A percentile compares a stretch with the other conserved stretches of the same genome.
phyloP scores from a whole-genome alignment of 495 filamentous ascomycete genomes.

The Viridothelium virens region DNA sequence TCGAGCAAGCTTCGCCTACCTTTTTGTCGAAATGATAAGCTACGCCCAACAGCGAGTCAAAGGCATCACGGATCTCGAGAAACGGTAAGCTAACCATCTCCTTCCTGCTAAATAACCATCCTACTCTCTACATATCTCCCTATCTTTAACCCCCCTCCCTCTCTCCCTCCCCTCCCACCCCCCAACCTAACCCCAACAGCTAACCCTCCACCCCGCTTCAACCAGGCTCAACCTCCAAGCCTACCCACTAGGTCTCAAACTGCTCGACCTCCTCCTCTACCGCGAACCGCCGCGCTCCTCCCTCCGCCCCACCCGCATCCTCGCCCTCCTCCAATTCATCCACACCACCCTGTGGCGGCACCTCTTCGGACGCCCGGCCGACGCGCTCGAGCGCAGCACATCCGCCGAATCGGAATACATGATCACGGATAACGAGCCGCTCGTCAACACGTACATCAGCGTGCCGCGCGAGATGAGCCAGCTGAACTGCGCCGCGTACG shows the following conservation, averaged over 20 bases:
- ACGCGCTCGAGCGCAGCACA: constrained; percentile 80
- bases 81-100: constrained; percentile 47
- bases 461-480: constrained; percentile 92
- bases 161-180: background rate
- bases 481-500: constrained; percentile 92
- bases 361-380: constrained; percentile 82
- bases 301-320: constrained; percentile 75
- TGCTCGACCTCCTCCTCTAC: constrained; percentile 90
- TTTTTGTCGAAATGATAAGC: constrained; percentile 94
- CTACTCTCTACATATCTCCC: constrained; percentile 3
- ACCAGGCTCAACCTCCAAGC: constrained; percentile 87
- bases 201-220: constrained; percentile 8
- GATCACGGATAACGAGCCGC: constrained; percentile 93
- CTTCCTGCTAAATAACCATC: background rate
- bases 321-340: constrained; percentile 89
- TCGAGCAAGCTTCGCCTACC: constrained; percentile 85
- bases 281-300: constrained; percentile 60
- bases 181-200: background rate
- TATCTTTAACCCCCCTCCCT: background rate
- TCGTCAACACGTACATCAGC: constrained; percentile 87
- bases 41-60: constrained; percentile 88
- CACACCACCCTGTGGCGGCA: constrained; percentile 83
- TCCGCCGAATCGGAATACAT: constrained; percentile 90
- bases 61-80: constrained; percentile 87
- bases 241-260: constrained; percentile 86